phyloP scores from a whole-genome alignment of 441 rosid genomes.

The Pelargonium exstipulatum region DNA sequence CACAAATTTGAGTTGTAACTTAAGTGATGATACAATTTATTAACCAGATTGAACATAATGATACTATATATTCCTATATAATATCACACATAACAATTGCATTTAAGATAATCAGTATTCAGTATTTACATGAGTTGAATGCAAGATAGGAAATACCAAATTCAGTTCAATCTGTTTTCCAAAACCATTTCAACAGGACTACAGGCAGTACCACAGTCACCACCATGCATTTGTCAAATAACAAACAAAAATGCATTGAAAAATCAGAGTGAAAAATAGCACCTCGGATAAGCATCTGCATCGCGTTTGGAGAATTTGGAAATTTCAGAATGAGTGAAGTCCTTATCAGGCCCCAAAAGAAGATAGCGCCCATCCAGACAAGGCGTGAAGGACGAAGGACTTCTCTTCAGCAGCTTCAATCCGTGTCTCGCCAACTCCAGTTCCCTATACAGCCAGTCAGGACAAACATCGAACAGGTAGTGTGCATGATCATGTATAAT shows the following conservation, averaged over 20 bases:
- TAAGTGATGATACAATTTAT: too few relatives aligned
- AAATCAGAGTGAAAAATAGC: not conserved
- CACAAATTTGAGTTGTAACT: too few relatives aligned
- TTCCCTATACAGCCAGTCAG: conserved; percentile 37
- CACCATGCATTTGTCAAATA: too few relatives aligned
- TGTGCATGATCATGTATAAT: too few relatives aligned
- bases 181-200: not conserved
- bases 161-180: too few relatives aligned
- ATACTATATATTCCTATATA: not conserved
- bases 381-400: conserved; percentile 90
- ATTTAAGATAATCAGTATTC: not conserved
- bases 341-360: conserved; percentile 55
- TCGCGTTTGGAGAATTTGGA: conserved; percentile 76
- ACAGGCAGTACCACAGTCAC: too few relatives aligned
- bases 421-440: conserved; percentile 72
- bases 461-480: not conserved
- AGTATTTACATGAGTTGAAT: not conserved
- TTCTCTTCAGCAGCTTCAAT: conserved; percentile 69
- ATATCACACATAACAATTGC: not conserved
- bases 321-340: conserved; percentile 66
- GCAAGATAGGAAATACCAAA: not conserved
- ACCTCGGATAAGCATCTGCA: conserved; percentile 76
- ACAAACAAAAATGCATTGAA: too few relatives aligned
- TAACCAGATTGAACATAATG: not conserved
- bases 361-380: conserved; percentile 85